phyloP scores from a whole-genome alignment of 108 stramenopile species.

The Skeletonema marinoi region DNA sequence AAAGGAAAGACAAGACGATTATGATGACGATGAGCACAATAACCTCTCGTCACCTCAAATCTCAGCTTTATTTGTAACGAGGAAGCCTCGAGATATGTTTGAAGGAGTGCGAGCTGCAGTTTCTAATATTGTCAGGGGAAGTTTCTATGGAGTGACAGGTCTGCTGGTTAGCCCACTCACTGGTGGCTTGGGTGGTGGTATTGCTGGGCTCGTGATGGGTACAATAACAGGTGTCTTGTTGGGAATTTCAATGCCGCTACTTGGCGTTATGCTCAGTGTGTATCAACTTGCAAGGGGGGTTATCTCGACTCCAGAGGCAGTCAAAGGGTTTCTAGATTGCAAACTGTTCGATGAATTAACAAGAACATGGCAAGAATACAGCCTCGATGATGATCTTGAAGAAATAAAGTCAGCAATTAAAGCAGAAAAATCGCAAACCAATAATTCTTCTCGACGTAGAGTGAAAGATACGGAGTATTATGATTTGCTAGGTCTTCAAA shows the following conservation, averaged over 20 bases:
- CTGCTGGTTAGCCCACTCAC: conserved; percentile 13
- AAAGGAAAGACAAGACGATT: neutral
- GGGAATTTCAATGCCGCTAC: conserved; percentile 15
- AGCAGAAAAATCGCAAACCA: conserved; percentile 9
- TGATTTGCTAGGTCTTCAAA: conserved; percentile 35
- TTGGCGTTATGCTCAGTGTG: conserved; percentile 11
- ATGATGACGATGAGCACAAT: neutral
- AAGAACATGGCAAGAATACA: conserved; percentile 31
- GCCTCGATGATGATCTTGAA: conserved; percentile 33
- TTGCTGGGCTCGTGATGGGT: conserved; percentile 2
- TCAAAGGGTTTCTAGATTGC: conserved; percentile 35
- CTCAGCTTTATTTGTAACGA: conserved; percentile 14
- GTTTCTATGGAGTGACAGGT: conserved; percentile 30
- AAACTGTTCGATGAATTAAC: conserved; percentile 26
- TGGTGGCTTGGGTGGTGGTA: conserved; percentile 15
- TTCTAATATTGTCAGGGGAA: conserved; percentile 22
- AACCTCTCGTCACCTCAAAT: neutral
- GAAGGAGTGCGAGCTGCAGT: conserved; percentile 25
- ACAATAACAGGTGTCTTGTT: conserved; percentile 5
- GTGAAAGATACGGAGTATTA: conserved; percentile 49
- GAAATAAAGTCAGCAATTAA: conserved; percentile 17
- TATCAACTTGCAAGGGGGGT: conserved; percentile 32
- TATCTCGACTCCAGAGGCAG: conserved; percentile 15
- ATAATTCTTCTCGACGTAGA: conserved; percentile 1
- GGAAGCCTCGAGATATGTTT: conserved; percentile 31